These are phyloP conservation scores for Juncus inflexus DNA, from an alignment of 176 grass and related monocot species.

Conservation along the genomic window DNA sequence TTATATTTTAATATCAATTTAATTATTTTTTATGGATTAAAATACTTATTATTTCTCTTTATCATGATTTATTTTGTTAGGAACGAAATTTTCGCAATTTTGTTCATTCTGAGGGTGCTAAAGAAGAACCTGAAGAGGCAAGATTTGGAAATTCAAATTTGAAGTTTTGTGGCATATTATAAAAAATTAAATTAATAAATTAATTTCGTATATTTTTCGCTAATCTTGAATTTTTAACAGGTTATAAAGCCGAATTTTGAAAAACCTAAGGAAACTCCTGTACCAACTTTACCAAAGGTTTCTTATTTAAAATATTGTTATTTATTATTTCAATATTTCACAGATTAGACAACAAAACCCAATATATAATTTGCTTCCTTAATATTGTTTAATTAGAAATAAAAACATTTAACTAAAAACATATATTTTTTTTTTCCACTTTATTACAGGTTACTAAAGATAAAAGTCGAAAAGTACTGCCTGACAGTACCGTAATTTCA, in stretches of 20 bases:
- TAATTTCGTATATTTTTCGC: not conserved
- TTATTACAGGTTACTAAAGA: not conserved
- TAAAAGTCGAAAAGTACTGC: not conserved
- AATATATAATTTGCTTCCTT: too few species aligned
- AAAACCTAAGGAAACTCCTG: conserved; percentile 17
- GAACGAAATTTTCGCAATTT: not conserved
- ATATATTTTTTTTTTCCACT: too few species aligned
- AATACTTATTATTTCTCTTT: not conserved
- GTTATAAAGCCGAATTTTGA: conserved; percentile 16
- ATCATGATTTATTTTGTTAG: conserved; percentile 24
- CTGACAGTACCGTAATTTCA: conserved; percentile 16
- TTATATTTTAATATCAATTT: not conserved
- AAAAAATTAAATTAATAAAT: not conserved
- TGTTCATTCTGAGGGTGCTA: conserved; percentile 35
- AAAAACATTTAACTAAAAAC: too few species aligned
- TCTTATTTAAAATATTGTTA: not conserved
- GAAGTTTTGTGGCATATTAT: conserved; percentile 7
- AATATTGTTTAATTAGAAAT: too few species aligned
- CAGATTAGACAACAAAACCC: not conserved
- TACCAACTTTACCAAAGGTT: conserved; percentile 23
- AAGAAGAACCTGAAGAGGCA: conserved; percentile 35
- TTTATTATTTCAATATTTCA: too few species aligned
- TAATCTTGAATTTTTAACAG: conserved; percentile 8
- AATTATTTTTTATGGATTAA: not conserved
- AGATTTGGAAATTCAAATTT: conserved; percentile 12